phyloP scores from a whole-genome alignment of 495 filamentous ascomycete species.

The Extremus antarcticus region DNA sequence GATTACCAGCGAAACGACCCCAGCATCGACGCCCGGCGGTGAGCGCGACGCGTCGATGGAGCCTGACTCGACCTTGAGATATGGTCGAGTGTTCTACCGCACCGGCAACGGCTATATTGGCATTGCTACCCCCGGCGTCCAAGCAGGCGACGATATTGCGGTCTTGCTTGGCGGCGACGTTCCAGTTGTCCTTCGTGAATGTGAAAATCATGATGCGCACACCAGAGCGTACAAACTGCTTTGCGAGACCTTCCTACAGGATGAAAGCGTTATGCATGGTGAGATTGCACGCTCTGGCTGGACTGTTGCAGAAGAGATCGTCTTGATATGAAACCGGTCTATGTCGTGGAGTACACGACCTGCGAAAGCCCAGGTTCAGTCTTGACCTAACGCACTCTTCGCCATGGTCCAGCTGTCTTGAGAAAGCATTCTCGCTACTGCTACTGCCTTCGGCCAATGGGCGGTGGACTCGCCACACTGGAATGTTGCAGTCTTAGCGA shows the following conservation, averaged over 20 bases:
- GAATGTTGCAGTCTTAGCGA: neutral
- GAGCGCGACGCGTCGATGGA: neutral
- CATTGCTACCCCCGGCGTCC: conserved; percentile 4
- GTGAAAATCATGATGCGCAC: neutral
- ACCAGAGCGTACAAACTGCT: neutral
- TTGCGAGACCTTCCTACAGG: conserved; percentile 10
- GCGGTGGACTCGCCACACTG: no score
- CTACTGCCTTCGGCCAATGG: neutral
- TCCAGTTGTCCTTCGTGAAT: conserved; percentile 5
- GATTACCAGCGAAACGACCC: conserved; percentile 2
- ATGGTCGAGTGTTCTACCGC: conserved; percentile 6
- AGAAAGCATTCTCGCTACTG: neutral
- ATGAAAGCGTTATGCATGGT: conserved; percentile 7
- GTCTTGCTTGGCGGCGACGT: conserved; percentile 11
- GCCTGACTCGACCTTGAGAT: neutral
- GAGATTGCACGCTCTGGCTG: neutral
- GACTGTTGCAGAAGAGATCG: conserved; percentile 3
- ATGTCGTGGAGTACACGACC: no score
- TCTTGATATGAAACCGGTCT: neutral
- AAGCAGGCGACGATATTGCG: conserved; percentile 1
- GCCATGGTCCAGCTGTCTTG: neutral
- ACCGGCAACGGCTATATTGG: conserved; percentile 6
- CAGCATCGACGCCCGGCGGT: neutral
- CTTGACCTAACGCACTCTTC: no score
- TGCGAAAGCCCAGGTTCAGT: no score